Evolutionary conservation across 495 filamentous ascomycete species (phyloP).

Genomic region (Talaromyces wortmannii): DNA sequence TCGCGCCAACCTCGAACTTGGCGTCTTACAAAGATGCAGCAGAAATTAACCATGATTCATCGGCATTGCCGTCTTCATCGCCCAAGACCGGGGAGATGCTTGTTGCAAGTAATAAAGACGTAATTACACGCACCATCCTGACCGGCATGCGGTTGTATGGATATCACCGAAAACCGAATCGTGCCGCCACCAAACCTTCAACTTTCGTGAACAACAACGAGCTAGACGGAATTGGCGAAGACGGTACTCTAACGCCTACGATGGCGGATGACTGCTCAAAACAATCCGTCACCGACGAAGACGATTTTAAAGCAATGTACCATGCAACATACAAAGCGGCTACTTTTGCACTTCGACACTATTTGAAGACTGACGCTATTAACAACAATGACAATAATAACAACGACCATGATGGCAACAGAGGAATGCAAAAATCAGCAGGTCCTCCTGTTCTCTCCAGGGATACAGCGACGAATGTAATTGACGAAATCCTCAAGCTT

Average conservation of each 20-base stretch:
- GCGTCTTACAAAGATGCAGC: background rate
- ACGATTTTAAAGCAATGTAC: conserved; percentile 61
- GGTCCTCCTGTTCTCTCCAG: conserved; percentile 27
- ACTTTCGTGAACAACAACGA: background rate
- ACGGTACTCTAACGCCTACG: background rate
- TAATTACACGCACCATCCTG: conserved; percentile 42
- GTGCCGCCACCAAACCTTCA: conserved; percentile 10
- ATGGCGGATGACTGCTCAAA: conserved; percentile 3
- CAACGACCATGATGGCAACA: background rate
- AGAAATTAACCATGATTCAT: background rate
- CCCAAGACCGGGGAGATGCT: conserved; percentile 27
- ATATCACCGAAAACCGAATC: conserved; percentile 38
- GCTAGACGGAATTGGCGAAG: conserved; percentile 6
- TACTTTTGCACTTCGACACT: conserved; percentile 48
- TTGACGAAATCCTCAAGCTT: conserved; percentile 36
- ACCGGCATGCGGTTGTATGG: conserved; percentile 62
- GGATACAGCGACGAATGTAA: conserved; percentile 36
- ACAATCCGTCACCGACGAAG: conserved; percentile 30
- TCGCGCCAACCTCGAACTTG: background rate
- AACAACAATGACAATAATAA: background rate
- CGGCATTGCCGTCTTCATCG: background rate
- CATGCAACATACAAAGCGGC: conserved; percentile 58
- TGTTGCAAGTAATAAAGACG: conserved; percentile 33
- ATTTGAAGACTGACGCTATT: conserved; percentile 23
- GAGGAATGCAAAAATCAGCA: background rate